Percentiles rank a stretch among this genome's conserved stretches.
These are phyloP conservation scores for Daedaleopsis sinensis DNA, from an alignment of 768 basidiomycete species.

Conservation along the genomic window DNA sequence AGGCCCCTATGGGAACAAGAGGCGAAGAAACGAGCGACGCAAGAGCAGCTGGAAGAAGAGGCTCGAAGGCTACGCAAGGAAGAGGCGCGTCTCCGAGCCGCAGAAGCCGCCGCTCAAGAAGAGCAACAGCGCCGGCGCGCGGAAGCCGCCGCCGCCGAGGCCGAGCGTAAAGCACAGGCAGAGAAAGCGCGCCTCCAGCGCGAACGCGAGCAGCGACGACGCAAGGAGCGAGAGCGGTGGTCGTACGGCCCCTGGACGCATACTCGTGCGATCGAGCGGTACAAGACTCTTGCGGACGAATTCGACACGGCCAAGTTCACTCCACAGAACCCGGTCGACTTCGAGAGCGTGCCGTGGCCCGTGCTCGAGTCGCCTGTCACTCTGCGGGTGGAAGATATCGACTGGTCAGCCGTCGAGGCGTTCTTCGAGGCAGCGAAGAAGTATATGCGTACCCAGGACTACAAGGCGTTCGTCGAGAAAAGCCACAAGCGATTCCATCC, in stretches of 20 bases:
- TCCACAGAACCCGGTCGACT: slow-evolving; percentile 51
- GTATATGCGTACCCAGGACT: slow-evolving; percentile 63
- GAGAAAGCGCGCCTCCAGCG: slow-evolving; percentile 36
- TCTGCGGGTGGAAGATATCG: slow-evolving; percentile 65
- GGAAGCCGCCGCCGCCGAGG: slow-evolving; percentile 24
- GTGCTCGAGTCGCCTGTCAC: slow-evolving; percentile 55
- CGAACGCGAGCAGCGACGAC: slow-evolving; percentile 45
- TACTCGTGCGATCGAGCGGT: slow-evolving; percentile 71
- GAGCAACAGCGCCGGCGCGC: slow-evolving; percentile 31
- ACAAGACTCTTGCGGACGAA: slow-evolving; percentile 56
- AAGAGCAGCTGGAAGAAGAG: slow-evolving; percentile 43
- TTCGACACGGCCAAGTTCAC: slow-evolving; percentile 69
- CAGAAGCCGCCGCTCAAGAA: slow-evolving; percentile 20
- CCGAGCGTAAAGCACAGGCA: slow-evolving; percentile 34
- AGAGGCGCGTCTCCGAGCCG: slow-evolving; percentile 21
- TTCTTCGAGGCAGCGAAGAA: slow-evolving; percentile 62
- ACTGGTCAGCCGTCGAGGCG: slow-evolving; percentile 69
- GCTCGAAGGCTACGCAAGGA: slow-evolving; percentile 11
- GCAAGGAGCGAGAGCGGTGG: slow-evolving; percentile 55
- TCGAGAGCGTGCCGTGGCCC: slow-evolving; percentile 78
- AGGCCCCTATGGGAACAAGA: slow-evolving; percentile 62
- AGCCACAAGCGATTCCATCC: slow-evolving; percentile 79
- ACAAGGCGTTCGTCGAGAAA: slow-evolving; percentile 65
- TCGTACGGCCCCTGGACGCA: slow-evolving; percentile 63
- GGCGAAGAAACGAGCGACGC: slow-evolving; percentile 50